Evolutionary conservation across 2,329 filamentous ascomycete species (phyloP), one percentile per base, ranked within the genome.

Genomic region (Xylaria sp.): DNA sequence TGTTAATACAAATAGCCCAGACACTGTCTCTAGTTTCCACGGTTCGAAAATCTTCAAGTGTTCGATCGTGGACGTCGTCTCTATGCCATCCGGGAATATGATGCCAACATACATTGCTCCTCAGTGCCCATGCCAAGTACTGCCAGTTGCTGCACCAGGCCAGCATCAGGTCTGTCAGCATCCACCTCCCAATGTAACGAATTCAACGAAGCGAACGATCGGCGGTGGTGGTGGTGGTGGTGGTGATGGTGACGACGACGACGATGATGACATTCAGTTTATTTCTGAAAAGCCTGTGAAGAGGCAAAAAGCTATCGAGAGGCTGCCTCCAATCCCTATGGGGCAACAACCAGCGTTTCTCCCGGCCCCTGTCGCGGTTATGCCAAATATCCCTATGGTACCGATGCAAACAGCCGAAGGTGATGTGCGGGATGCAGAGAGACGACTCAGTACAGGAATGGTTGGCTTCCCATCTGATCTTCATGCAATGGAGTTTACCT

Each of bases 261-360:
- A 30, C 23, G 76, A 79, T 52, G 68, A 71, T 59, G 78, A 80
- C 54, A 70, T 80, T 37, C 72, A 79, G 63, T 77, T 79, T 57
- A 69, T 80, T 37, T 78, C 76, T 49, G 74, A 72, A 18, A 74
- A 75, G 23, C 76, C 77, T 8, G 73, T 78, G 54, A 79, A 77
- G 68, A 77, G 71, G 63, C 68, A 65, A 48, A 74, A 69, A 64
- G 65, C 65, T 60, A 71, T 62, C 50, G 64, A 66, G 23, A 60
- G 58, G 34, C 49, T 55, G 16, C 49, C 65, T 54, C 18, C 10
- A 18, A 46, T 16, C 37, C 30, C 56, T 10, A 49, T 37, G 23
- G 8, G 18, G 16, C 57, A 52, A 3, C 48, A 58, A 18, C 16
- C 51, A 44, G 30, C 55, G 13, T 19, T 30, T 11, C 51, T 56